Conservation (phyloP, 2,329 filamentous ascomycete species). For the Mycogone perniciosa region DNA sequence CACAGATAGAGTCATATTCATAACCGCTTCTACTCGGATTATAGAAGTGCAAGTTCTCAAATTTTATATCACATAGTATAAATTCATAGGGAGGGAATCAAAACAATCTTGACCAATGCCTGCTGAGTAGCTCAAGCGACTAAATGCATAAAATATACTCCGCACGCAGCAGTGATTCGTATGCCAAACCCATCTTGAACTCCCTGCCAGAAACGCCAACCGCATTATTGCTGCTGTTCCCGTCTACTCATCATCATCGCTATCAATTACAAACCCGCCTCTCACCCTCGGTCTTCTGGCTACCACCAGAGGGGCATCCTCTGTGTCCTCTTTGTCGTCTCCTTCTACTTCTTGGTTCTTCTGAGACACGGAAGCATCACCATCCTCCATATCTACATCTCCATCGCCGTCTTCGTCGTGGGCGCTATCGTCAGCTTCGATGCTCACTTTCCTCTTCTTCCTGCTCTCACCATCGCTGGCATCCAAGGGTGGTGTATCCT, state of each 20-base stretch:
- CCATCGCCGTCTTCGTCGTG: slow-evolving; percentile 20
- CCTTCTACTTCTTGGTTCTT: slow-evolving; percentile 5
- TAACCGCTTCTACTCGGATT: too few species aligned
- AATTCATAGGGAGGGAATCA: too few species aligned
- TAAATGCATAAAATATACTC: too few species aligned
- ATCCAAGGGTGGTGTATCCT: slow-evolving; percentile 24
- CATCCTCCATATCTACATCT: slow-evolving; percentile 26
- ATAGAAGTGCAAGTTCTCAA: too few species aligned
- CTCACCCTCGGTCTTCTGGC: slow-evolving; percentile 39
- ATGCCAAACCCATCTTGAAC: not conserved
- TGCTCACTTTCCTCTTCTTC: slow-evolving; percentile 32
- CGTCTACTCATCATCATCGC: slow-evolving; percentile 48
- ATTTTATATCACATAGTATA: too few species aligned
- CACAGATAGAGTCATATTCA: too few species aligned
- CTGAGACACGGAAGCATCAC: slow-evolving; percentile 13
- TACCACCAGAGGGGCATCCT: slow-evolving; percentile 20
- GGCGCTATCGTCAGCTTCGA: slow-evolving; percentile 19
- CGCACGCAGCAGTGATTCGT: not conserved
- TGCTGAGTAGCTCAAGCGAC: too few species aligned
- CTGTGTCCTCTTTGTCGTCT: slow-evolving; percentile 24
- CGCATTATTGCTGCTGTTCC: too few species aligned
- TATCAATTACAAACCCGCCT: slow-evolving; percentile 53
- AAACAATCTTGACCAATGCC: too few species aligned
- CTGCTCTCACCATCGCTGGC: slow-evolving; percentile 28
- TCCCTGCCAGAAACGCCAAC: not conserved